Conservation (phyloP, 2,329 filamentous ascomycete species). For the Dothideomycetes sp. region DNA sequence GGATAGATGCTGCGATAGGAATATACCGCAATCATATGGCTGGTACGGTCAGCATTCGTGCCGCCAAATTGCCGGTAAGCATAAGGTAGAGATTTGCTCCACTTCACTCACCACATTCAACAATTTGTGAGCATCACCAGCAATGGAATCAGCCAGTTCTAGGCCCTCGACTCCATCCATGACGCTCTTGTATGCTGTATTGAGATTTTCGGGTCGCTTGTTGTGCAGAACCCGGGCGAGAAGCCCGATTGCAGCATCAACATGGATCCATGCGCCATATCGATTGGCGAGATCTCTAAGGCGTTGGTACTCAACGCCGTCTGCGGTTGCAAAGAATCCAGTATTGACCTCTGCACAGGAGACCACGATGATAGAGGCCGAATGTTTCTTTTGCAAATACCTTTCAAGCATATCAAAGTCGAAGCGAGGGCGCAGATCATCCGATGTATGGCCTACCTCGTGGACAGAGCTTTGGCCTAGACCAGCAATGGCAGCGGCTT, state of each 20-base stretch:
- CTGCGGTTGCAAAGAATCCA: slow-evolving; percentile 60
- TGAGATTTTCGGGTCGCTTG: slow-evolving; percentile 29
- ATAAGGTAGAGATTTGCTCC: too few relatives aligned
- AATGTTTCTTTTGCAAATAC: slow-evolving; percentile 39
- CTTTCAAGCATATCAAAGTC: slow-evolving; percentile 55
- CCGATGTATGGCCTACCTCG: slow-evolving; percentile 33
- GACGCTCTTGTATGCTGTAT: slow-evolving; percentile 39
- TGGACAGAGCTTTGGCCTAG: slow-evolving; percentile 61
- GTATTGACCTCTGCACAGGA: slow-evolving; percentile 88
- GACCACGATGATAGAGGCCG: slow-evolving; percentile 66
- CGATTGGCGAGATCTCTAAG: slow-evolving; percentile 61
- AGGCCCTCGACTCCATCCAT: slow-evolving; percentile 48
- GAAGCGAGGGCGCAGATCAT: slow-evolving; percentile 41
- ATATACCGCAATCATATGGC: slow-evolving; percentile 88
- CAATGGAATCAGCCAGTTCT: slow-evolving; percentile 77
- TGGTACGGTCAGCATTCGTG: slow-evolving; percentile 17
- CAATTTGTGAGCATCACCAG: slow-evolving; percentile 81
- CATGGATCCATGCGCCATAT: slow-evolving; percentile 75
- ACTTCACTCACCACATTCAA: slow-evolving; percentile 70
- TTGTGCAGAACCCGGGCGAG: slow-evolving; percentile 58
- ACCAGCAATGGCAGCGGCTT: slow-evolving; percentile 74
- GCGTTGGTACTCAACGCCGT: slow-evolving; percentile 44
- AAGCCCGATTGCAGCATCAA: slow-evolving; percentile 85
- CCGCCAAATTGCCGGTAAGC: too few relatives aligned
- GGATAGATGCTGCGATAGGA: slow-evolving; percentile 57